Conservation (phyloP, 495 filamentous ascomycete species). For the Parachaetomium inaequale region DNA sequence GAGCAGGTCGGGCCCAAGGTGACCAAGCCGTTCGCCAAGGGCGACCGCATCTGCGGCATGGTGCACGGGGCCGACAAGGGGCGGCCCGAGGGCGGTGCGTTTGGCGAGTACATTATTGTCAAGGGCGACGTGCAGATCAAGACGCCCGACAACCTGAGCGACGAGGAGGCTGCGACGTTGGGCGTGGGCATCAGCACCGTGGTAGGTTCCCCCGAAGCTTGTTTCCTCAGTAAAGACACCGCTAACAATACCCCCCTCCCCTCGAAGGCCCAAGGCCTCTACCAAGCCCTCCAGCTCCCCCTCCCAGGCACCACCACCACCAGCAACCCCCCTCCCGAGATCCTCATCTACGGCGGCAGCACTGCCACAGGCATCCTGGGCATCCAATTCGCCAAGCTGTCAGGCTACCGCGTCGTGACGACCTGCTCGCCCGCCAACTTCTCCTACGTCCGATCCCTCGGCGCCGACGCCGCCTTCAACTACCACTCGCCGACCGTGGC, state of each 20-base stretch:
- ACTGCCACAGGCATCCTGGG: slow-evolving; percentile 48
- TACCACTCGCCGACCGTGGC: slow-evolving; percentile 40
- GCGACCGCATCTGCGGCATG: slow-evolving; percentile 45
- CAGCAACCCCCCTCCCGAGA: slow-evolving; percentile 9
- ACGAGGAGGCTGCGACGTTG: slow-evolving; percentile 46
- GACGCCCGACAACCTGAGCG: slow-evolving; percentile 37
- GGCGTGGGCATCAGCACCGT: slow-evolving; percentile 48
- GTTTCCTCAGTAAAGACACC: neutral
- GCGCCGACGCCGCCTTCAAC: slow-evolving; percentile 46
- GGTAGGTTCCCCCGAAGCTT: slow-evolving; percentile 24
- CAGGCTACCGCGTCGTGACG: slow-evolving; percentile 44
- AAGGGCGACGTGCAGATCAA: slow-evolving; percentile 29
- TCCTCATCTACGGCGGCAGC: slow-evolving; percentile 52
- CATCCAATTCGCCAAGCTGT: slow-evolving; percentile 46
- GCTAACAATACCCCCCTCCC: neutral
- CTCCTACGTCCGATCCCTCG: slow-evolving; percentile 37
- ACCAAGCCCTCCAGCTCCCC: slow-evolving; percentile 37
- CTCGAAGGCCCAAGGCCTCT: slow-evolving; percentile 44
- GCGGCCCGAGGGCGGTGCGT: slow-evolving; percentile 37
- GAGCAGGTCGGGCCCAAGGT: slow-evolving; percentile 41
- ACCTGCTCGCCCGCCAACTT: slow-evolving; percentile 46
- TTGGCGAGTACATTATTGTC: slow-evolving; percentile 37
- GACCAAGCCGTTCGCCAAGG: slow-evolving; percentile 30
- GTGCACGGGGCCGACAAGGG: slow-evolving; percentile 31
- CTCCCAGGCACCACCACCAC: slow-evolving; percentile 35